A percentile compares a stretch with the other conserved stretches of the same genome.
These are phyloP conservation scores for Neonectria neomacrospora DNA, from an alignment of 2,329 filamentous ascomycete species.

Conservation along the genomic window DNA sequence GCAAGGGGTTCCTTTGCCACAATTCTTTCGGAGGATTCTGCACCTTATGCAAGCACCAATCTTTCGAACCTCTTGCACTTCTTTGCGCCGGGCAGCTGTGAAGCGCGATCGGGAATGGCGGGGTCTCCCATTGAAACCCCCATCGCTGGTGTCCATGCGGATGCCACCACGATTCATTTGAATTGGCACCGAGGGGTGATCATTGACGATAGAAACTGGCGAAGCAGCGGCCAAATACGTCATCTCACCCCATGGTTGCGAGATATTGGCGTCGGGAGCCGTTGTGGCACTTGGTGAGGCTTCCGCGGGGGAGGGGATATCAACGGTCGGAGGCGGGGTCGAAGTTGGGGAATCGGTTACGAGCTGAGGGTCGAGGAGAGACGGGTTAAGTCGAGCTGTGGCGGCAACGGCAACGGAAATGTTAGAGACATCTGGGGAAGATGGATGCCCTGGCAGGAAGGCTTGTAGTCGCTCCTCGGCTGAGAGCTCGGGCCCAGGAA, in stretches of 20 bases:
- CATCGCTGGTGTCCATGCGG: conserved; percentile 61
- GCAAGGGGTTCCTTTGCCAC: conserved; percentile 71
- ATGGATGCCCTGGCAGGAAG: conserved; percentile 52
- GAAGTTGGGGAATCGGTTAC: conserved; percentile 47
- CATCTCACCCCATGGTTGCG: conserved; percentile 65
- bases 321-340: conserved; percentile 45
- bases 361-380: conserved; percentile 65
- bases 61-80: conserved; percentile 73
- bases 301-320: conserved; percentile 37
- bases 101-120: conserved; percentile 68
- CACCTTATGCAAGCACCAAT: conserved; percentile 74
- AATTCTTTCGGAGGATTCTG: conserved; percentile 73
- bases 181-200: conserved; percentile 47
- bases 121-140: conserved; percentile 58
- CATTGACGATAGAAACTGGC: conserved; percentile 46
- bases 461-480: conserved; percentile 64
- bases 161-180: conserved; percentile 59
- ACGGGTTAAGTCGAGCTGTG: conserved; percentile 64
- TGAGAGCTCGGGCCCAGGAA: conserved; percentile 51
- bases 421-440: conserved; percentile 58
- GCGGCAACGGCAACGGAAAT: conserved; percentile 68
- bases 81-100: conserved; percentile 67
- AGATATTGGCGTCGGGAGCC: conserved; percentile 38
- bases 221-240: conserved; percentile 57
- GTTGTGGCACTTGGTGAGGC: conserved; percentile 38